phyloP scores from a whole-genome alignment of 257 asterid genomes.

The Nicotiana otophora region DNA sequence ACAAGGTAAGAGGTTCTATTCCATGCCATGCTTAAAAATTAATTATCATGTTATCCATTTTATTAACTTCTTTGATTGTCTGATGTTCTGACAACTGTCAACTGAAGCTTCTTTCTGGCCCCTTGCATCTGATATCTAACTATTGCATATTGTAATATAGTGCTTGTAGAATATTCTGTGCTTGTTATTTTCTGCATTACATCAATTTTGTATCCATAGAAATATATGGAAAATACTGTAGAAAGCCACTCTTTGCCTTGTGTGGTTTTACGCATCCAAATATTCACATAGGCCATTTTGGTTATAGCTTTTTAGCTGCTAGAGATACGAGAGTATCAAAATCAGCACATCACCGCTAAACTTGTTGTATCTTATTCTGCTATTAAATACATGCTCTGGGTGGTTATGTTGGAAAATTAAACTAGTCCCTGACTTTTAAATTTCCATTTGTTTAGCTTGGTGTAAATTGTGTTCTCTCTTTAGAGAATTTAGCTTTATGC shows the following conservation, averaged over 20 bases:
- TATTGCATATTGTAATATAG: background rate
- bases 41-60: background rate
- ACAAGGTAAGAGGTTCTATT: slow-evolving; percentile 30
- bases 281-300: background rate
- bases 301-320: background rate
- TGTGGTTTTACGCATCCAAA: background rate
- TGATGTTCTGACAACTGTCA: background rate
- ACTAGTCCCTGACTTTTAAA: background rate
- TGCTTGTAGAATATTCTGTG: background rate
- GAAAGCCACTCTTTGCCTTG: too few relatives aligned
- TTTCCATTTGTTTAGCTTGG: background rate
- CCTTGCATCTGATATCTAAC: background rate
- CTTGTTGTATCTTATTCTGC: background rate
- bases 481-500: background rate
- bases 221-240: background rate
- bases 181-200: background rate
- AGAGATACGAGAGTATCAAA: background rate
- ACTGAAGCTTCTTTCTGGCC: background rate
- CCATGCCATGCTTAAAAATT: background rate
- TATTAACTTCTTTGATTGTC: too few relatives aligned
- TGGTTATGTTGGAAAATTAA: background rate
- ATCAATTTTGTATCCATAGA: background rate
- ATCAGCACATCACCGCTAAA: background rate
- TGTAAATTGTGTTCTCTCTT: background rate
- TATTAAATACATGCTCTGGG: background rate